Evolutionary conservation across 2,329 filamentous ascomycete genomes (phyloP), one percentile per base, ranked within the genome.

Genomic region (Botrytis tulipae): DNA sequence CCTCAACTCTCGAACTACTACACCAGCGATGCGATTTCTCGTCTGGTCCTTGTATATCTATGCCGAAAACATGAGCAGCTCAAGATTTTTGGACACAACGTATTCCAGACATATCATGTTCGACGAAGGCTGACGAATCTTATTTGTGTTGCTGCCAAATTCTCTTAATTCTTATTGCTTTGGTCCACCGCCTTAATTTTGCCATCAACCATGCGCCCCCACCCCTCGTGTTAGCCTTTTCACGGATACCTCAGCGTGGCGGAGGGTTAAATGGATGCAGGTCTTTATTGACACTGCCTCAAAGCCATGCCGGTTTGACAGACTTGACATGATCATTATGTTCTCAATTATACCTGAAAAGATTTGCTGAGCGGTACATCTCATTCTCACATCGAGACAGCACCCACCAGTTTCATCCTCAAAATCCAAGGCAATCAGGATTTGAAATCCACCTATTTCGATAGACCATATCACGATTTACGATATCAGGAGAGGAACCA

Each of bases 261-360:
- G 48, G 48, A 51, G 48, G 48, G 2, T 6, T 14, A 7, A 16
- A 51, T 51, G 12, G 4, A n/a, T 51, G 25, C n/a, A n/a, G n/a
- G n/a, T n/a, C n/a, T 51, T 51, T 14, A 51, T 51, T 14, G 0
- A 51, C 48, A 51, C 48, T n/a, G 48, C 48, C 48, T n/a, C 48
- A 51, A 51, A n/a, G 48, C 10, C 48, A 51, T 51, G 25, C 48
- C 25, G 0, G 25, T n/a, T n/a, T 51, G 25, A n/a, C 2, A 51
- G 1, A 51, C 1, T 1, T 25, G 22, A 4, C 4, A 0, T 51
- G 25, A 0, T n/a, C 10, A 16, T 1, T n/a, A 7, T n/a, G 48
- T n/a, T n/a, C 48, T 51, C 48, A 1, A 16, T n/a, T 25, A 51
- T 51, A 25, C 25, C 4, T 51, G 48, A n/a, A 16, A 51, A 51